Percentiles rank a stretch among this genome's conserved stretches.
Evolutionary conservation across 305 asterid species (phyloP).

Genomic region (Petunia hybrid): DNA sequence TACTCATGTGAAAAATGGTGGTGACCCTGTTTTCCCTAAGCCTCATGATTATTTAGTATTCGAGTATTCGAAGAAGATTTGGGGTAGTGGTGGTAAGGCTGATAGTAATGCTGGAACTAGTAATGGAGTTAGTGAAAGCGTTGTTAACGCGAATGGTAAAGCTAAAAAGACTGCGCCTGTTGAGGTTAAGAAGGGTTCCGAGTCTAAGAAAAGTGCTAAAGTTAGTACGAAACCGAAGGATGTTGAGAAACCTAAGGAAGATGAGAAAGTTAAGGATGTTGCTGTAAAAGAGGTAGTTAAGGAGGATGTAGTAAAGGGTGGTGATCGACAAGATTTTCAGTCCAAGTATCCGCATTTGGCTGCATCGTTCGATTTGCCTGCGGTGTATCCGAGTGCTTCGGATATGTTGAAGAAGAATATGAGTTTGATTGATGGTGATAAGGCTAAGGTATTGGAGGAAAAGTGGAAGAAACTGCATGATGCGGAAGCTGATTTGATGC

Average conservation of each 20-base stretch:
- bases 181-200: slow-evolving; percentile 9
- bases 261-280: slow-evolving; percentile 27
- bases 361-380: slow-evolving; percentile 34
- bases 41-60: slow-evolving; percentile 48
- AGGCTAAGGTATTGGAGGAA: slow-evolving; percentile 58
- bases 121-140: slow-evolving; percentile 33
- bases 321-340: slow-evolving; percentile 40
- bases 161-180: slow-evolving; percentile 23
- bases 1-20: slow-evolving; percentile 47
- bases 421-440: slow-evolving; percentile 44
- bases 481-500: slow-evolving; percentile 48
- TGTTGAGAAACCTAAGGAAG: slow-evolving; percentile 27
- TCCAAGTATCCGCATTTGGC: slow-evolving; percentile 48
- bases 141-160: slow-evolving; percentile 27
- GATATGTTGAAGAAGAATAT: slow-evolving; percentile 38
- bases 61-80: slow-evolving; percentile 54
- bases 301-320: slow-evolving; percentile 26
- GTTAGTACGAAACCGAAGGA: not conserved
- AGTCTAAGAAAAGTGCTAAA: slow-evolving; percentile 12
- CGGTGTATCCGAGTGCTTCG: not conserved
- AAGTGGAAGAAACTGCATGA: slow-evolving; percentile 57
- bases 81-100: slow-evolving; percentile 43
- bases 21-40: slow-evolving; percentile 49
- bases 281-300: slow-evolving; percentile 6
- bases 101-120: not conserved